A percentile compares a stretch with the other conserved stretches of the same genome.
Conservation (phyloP, 768 basidiomycete genomes). For the Trametes gibbosa region DNA sequence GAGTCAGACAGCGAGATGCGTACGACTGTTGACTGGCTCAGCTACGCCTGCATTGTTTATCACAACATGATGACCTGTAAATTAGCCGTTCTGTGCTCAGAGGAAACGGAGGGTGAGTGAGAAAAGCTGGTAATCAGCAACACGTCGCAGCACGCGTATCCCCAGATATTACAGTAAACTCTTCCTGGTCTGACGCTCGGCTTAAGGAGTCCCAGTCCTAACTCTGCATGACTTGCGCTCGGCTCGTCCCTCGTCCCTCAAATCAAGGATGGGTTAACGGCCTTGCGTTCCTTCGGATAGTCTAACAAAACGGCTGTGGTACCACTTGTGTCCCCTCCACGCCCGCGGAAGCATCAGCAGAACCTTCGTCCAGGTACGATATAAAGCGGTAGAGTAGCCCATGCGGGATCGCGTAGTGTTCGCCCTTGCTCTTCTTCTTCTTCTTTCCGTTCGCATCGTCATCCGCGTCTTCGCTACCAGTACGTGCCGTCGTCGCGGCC, state of each 20-base stretch:
- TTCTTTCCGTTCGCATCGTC: conserved; percentile 30
- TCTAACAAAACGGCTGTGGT: conserved; percentile 70
- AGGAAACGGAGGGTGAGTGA: too few species aligned
- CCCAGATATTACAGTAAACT: too few species aligned
- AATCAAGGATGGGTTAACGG: conserved; percentile 76
- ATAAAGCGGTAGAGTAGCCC: conserved; percentile 74
- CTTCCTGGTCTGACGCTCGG: too few species aligned
- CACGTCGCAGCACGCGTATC: too few species aligned
- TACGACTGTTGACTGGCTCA: too few species aligned
- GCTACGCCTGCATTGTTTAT: too few species aligned
- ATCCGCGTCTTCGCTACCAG: conserved; percentile 39
- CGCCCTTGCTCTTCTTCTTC: conserved; percentile 28
- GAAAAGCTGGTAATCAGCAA: too few species aligned
- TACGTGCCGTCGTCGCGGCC: conserved; percentile 33
- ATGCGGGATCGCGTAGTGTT: conserved; percentile 78
- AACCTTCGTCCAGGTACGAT: conserved; percentile 87
- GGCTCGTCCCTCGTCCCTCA: conserved; percentile 30
- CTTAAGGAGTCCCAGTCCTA: too few species aligned
- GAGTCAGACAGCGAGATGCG: too few species aligned
- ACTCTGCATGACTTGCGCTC: too few species aligned
- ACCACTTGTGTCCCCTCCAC: conserved; percentile 83
- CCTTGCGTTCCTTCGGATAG: conserved; percentile 76
- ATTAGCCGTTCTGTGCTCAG: too few species aligned
- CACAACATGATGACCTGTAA: too few species aligned
- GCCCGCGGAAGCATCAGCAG: conserved; percentile 80